phyloP scores from a whole-genome alignment of 176 grass and related monocot species.

The Echinochloa phyllopogon region DNA sequence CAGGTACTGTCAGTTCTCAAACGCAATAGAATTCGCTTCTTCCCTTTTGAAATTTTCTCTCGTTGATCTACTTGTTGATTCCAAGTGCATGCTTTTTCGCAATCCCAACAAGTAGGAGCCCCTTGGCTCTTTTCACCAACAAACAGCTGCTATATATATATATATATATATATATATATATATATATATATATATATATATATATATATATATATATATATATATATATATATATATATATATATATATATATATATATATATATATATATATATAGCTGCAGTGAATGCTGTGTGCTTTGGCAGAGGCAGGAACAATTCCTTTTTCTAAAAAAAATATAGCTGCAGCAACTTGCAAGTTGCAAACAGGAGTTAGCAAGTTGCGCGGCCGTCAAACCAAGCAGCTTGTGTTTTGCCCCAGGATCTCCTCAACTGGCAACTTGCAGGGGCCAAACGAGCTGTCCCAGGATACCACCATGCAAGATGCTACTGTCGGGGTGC shows the following conservation, averaged over 20 bases:
- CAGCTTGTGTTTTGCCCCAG: background rate
- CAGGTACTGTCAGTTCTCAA: constrained; percentile 42
- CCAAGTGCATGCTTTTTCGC: background rate
- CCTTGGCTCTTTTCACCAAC: background rate
- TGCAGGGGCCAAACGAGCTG: constrained; percentile 2
- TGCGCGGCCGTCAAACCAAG: constrained; percentile 9
- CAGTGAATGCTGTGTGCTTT: no score
- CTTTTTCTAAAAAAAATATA: no score
- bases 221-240: no score
- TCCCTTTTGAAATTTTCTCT: background rate
- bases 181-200: no score
- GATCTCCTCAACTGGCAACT: constrained; percentile 32
- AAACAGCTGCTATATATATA: no score
- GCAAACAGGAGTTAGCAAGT: background rate
- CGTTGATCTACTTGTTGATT: background rate
- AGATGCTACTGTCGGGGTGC: background rate
- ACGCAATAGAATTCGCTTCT: background rate
- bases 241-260: no score
- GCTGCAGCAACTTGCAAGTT: constrained; percentile 20
- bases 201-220: no score
- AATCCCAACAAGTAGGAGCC: background rate
- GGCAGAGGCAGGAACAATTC: no score
- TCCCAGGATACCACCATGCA: constrained; percentile 18
- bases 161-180: no score
- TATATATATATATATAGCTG: no score